Base-by-base conservation (phyloP, 768 basidiomycete genomes). In the Leccinum uliginosum region DNA sequence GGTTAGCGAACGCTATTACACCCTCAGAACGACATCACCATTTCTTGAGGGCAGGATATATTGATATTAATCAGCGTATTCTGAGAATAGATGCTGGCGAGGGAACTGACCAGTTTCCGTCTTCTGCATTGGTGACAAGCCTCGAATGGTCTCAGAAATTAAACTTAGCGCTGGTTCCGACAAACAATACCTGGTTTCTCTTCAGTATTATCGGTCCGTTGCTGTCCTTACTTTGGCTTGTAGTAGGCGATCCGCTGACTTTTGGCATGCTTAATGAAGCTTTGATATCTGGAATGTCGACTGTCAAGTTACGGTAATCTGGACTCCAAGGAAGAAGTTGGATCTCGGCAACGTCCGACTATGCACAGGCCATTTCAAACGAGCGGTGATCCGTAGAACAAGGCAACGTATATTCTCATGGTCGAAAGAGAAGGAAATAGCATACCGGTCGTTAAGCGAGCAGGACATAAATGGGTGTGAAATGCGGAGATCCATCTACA, bases 391-490 rank as follows among this genome's bases (percentile, higher is more conserved):
- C 48, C 62, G 38, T 38, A 49, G 78, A 66, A 14, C 78, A 53
- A 53, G 55, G 51, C 74, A 51, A 80, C 60, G 49, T 78, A 67
- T 43, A 78, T 76, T 63, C 75, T 74, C 55, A 23, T 45, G 51
- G 76, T 69, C 27, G 71, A 62, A 56, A 27, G 52, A 54, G 56
- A 53, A 53, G 61, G 53, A 76, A 67, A 55, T 62, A 66, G 73
- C 78, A 80, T 84, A 82, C 76, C 76, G 72, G 78, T 84, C 83
- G 78, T 86, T 79, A 83, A 77, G 77, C 74, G 78, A 79, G 80
- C 80, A 85, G 74, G 75, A 79, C 80, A 82, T 87, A 86, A 84
- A 87, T 84, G 82, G 67, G 76, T 76, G 75, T 79, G 74, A 80
- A 78, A 80, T 79, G 74, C 68, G 69, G 58, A 64, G 54, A 71